Evolutionary conservation across 1,284 basidiomycete species (phyloP).

Genomic region (Marasmius fiardii): DNA sequence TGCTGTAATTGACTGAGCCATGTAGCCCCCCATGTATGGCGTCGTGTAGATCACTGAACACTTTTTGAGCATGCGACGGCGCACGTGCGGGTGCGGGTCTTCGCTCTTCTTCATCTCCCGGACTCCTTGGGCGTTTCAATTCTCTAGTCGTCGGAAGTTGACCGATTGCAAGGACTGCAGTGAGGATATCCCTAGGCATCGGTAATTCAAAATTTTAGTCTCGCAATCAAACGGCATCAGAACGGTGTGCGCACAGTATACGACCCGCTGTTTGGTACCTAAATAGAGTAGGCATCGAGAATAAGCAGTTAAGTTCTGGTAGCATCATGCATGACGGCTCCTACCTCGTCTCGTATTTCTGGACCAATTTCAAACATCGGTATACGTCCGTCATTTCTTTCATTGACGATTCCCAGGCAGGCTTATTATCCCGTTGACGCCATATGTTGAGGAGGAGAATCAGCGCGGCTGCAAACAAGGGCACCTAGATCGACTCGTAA

Average conservation of each 20-base stretch:
- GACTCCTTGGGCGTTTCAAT: slow-evolving; percentile 3
- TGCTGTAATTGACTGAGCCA: neutral
- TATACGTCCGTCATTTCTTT: slow-evolving; percentile 69
- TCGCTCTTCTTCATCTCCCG: neutral
- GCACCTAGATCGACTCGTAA: slow-evolving; percentile 21
- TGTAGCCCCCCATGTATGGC: neutral
- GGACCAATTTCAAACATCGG: slow-evolving; percentile 62
- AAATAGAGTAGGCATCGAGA: neutral
- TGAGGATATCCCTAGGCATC: slow-evolving; percentile 1
- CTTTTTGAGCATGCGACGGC: neutral
- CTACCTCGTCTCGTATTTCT: slow-evolving; percentile 47
- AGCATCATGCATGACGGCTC: slow-evolving; percentile 9
- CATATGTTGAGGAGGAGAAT: slow-evolving; percentile 76
- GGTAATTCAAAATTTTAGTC: neutral
- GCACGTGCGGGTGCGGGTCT: neutral
- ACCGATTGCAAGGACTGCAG: slow-evolving; percentile 1
- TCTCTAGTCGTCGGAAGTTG: neutral
- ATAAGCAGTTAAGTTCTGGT: neutral
- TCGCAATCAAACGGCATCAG: neutral
- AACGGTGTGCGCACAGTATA: neutral
- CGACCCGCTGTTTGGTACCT: slow-evolving; percentile 50
- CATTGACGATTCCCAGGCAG: slow-evolving; percentile 46
- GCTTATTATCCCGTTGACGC: slow-evolving; percentile 52
- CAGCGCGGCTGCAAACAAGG: slow-evolving; percentile 60
- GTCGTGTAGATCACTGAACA: neutral